Conservation (phyloP, 176 grass and related monocot genomes). For the Zoysia japonica region DNA sequence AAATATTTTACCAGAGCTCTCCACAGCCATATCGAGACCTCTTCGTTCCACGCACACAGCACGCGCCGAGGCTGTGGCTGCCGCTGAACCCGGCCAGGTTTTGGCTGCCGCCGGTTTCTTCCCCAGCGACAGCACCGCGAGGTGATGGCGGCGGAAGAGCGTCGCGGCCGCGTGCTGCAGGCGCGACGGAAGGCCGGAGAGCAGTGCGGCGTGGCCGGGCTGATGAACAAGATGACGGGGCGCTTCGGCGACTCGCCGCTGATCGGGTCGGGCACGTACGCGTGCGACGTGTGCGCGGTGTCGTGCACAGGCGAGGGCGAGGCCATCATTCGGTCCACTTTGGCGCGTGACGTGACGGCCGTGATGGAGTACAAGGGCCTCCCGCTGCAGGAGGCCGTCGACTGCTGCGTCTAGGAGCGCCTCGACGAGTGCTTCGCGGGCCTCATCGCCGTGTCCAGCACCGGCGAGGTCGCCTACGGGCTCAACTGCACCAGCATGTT, state of each 20-base stretch:
- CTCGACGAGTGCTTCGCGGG: conserved; percentile 71
- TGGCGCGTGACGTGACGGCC: conserved; percentile 79
- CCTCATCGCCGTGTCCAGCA: conserved; percentile 67
- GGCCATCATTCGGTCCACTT: conserved; percentile 85
- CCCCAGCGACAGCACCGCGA: too few relatives aligned
- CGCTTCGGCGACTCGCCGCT: conserved; percentile 90
- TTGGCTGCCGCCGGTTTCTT: too few relatives aligned
- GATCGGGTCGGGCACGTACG: conserved; percentile 84
- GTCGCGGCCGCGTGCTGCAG: too few relatives aligned
- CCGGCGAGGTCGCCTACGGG: conserved; percentile 63
- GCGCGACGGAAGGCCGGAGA: too few relatives aligned
- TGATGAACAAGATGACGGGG: conserved; percentile 94
- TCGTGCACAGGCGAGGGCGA: conserved; percentile 95
- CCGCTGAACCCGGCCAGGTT: too few relatives aligned
- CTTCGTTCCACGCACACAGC: too few relatives aligned
- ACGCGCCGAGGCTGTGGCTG: too few relatives aligned
- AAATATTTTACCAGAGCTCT: too few relatives aligned
- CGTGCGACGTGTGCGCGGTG: conserved; percentile 64
- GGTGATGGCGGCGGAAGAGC: too few relatives aligned
- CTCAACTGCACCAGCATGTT: conserved; percentile 95
- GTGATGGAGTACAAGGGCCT: conserved; percentile 91
- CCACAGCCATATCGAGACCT: too few relatives aligned
- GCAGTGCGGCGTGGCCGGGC: conserved; percentile 29
- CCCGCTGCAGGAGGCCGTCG: conserved; percentile 67
- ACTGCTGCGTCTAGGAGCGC: conserved; percentile 69